Base-by-base conservation (phyloP, 768 basidiomycete genomes). In the Nidularia sp. region DNA sequence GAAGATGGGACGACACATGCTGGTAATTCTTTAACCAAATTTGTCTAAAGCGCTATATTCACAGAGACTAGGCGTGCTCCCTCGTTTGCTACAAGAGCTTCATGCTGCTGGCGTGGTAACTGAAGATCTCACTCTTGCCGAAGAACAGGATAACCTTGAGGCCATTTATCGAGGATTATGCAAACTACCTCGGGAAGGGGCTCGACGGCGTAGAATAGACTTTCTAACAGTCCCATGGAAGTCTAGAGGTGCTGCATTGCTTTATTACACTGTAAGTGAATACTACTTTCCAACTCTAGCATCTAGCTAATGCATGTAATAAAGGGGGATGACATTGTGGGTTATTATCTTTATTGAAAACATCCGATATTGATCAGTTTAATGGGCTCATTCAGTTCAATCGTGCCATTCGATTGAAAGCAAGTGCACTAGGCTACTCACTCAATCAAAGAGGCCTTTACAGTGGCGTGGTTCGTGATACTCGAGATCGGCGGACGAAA, bases 391-490 rank as follows among this genome's bases (percentile, higher is more conserved):
- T 49, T 41, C 58, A 94, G 91, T 96, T 96, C 69, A 97, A 96
- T 66, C 85, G 95, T 6, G 86, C 87, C 4, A 84, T 98, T 66
- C 81, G 94, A 32, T 66, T 87, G 60, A 93, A 93, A 67, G 95
- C 95, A 2, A 81, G 81, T 56, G 81, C 77, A 45, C 77, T 86
- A 63, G 91, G 92, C 0, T 93, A 85, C 66, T 88, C 88, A 9
- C 75, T 98, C 45, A 97, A 98, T 59, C 94, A 98, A 65, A 79
- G 83, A 45, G 94, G 93, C 0, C 68, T 98, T 4, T 94, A 77
- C 59, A 75, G 70, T 5, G 86, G 81, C 0, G 85, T 94, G 33
- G 65, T 90, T 12, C 80, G 93, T 8, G 85, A 90, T 63, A 82
- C 83, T 12, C 74, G 74, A 32, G 77, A 88, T 57, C 69, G 79